Evolutionary conservation across 2,329 filamentous ascomycete species (phyloP), one percentile per base, ranked within the genome.

Genomic region (Alternaria sp.): DNA sequence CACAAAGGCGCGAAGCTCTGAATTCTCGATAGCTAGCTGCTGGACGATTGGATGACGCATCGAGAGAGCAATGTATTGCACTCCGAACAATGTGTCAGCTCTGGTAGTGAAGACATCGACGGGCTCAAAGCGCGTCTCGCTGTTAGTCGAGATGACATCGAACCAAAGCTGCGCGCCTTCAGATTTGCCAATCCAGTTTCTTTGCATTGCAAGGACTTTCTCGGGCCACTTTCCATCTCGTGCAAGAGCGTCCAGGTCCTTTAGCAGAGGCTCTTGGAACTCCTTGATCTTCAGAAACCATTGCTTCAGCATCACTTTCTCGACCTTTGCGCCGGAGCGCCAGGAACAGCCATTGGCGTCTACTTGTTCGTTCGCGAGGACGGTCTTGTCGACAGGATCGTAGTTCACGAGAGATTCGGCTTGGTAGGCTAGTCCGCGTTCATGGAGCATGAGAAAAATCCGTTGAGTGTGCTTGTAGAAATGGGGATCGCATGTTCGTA

Each of bases 331-430:
- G 10, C 93, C 93, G 1, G 92, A 95, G 58, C 93, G 87, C 93
- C 93, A 97, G 2, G 93, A 97, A 69, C 84, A 87, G 32, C 93
- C 93, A 73, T 92, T 90, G 51, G 90, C 85, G 75, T 96, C 92
- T n/a, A 97, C 92, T 80, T 97, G 93, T 79, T 97, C 93, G 75
- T 97, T 97, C 11, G 93, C 93, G 60, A 97, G 83, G 16, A 97
- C 93, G 0, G 93, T 97, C 75, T 91, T 90, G 75, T 97, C 93
- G 28, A 97, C 86, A 1, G 93, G 93, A 68, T 97, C 93, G 81
- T 92, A 97, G 79, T 97, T 97, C 69, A 97, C 93, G 64, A 93
- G 81, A 20, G 92, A 92, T 69, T 95, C 90, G 34, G 88, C 89
- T 74, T 93, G 93, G 77, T 95, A 95, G 54, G 92, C 93, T 18